Conservation (phyloP, 345 rosid genomes). For the Linum usitatissimum region DNA sequence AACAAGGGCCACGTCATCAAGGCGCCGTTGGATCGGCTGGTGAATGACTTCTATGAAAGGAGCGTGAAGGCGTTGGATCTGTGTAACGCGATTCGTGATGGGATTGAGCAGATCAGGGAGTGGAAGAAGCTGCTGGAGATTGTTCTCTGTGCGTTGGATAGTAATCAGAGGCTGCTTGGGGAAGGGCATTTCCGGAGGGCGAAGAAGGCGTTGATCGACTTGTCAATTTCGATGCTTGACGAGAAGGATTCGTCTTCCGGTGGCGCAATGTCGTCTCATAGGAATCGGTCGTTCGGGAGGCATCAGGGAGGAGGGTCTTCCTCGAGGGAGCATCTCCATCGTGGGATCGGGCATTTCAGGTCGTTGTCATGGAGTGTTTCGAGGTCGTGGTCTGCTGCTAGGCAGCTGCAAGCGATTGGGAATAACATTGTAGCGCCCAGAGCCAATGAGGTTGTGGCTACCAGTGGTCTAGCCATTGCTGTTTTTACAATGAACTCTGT, state of each 20-base stretch:
- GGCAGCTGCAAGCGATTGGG: slow-evolving; percentile 73
- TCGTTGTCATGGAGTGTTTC: slow-evolving; percentile 97
- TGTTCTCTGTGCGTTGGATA: slow-evolving; percentile 40
- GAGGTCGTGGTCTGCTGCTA: slow-evolving; percentile 92
- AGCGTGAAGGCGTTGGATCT: slow-evolving; percentile 39
- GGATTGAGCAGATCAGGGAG: slow-evolving; percentile 35
- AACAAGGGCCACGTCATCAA: slow-evolving; percentile 21
- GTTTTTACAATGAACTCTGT: slow-evolving; percentile 61
- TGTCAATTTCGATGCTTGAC: slow-evolving; percentile 76
- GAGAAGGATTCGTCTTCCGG: slow-evolving; percentile 49
- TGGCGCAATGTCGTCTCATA: slow-evolving; percentile 29
- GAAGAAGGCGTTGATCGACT: slow-evolving; percentile 67
- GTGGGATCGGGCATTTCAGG: slow-evolving; percentile 51
- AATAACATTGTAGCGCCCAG: slow-evolving; percentile 48
- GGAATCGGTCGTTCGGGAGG: slow-evolving; percentile 84
- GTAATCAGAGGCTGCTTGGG: slow-evolving; percentile 30
- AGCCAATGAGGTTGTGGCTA: slow-evolving; percentile 43
- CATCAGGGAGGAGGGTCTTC: slow-evolving; percentile 12
- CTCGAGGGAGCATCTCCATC: slow-evolving; percentile 29
- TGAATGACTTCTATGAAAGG: slow-evolving; percentile 29
- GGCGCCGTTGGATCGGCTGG: slow-evolving; percentile 35
- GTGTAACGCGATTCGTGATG: slow-evolving; percentile 41
- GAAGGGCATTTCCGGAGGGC: slow-evolving; percentile 92
- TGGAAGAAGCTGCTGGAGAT: slow-evolving; percentile 37
- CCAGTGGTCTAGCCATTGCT: slow-evolving; percentile 51